Evolutionary conservation across 176 grass and related monocot genomes (phyloP).

Genomic region (Phragmites australis): DNA sequence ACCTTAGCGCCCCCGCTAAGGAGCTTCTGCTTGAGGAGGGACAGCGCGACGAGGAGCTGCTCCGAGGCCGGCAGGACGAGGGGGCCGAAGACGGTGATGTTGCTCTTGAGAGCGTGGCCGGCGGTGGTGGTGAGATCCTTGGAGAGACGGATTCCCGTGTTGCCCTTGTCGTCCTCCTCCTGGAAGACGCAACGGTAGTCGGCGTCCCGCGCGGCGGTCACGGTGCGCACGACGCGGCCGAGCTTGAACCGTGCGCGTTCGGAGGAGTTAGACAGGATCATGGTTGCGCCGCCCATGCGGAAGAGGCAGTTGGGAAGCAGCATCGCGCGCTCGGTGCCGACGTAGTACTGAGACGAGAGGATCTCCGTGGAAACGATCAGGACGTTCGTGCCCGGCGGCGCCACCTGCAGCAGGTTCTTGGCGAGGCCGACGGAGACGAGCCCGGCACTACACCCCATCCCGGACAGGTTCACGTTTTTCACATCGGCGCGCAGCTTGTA

Average conservation of each 20-base stretch:
- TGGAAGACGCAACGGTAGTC: conserved; percentile 50
- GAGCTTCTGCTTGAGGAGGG: conserved; percentile 33
- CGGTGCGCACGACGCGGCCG: conserved; percentile 18
- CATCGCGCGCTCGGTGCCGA: conserved; percentile 50
- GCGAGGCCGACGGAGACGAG: conserved; percentile 56
- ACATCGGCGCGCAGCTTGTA: conserved; percentile 53
- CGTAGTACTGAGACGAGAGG: conserved; percentile 51
- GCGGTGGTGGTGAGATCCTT: conserved; percentile 50
- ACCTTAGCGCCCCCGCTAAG: conserved; percentile 30
- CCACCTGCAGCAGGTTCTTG: conserved; percentile 44
- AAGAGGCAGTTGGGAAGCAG: conserved; percentile 63
- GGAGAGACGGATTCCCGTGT: conserved; percentile 47
- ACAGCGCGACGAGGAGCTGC: conserved; percentile 40
- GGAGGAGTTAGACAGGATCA: conserved; percentile 41
- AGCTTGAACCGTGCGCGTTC: conserved; percentile 29
- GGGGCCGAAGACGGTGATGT: conserved; percentile 39
- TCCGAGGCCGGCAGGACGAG: conserved; percentile 48
- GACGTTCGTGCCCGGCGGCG: conserved; percentile 17
- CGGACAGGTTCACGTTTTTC: conserved; percentile 52
- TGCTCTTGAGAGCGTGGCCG: conserved; percentile 42
- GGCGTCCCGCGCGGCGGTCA: conserved; percentile 36
- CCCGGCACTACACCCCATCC: conserved; percentile 54
- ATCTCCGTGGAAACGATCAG: conserved; percentile 58
- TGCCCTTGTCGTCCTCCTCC: conserved; percentile 56
- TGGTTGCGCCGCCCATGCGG: conserved; percentile 54